Percentiles rank a stretch among this genome's conserved stretches.
Evolutionary conservation across 805 yeast genomes (phyloP).

Genomic region (Candida odintsovae): DNA sequence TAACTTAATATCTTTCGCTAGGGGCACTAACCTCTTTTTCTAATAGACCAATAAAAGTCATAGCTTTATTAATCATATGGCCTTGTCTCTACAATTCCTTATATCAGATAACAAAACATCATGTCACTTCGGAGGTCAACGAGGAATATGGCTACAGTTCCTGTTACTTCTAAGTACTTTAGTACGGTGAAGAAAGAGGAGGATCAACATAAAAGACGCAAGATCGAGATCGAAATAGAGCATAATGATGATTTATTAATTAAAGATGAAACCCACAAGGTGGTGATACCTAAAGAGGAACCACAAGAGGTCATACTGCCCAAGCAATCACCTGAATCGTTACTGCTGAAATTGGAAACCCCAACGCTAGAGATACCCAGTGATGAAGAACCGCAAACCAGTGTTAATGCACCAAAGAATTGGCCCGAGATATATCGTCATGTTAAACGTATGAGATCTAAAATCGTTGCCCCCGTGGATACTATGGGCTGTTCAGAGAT

Average conservation of each 20-base stretch:
- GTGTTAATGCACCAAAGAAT: conserved; percentile 31
- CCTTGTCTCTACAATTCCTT: not conserved
- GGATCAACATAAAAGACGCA: not conserved
- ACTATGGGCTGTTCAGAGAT: conserved; percentile 74
- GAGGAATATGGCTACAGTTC: not conserved
- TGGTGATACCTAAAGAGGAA: not conserved
- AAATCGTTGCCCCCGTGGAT: conserved; percentile 79
- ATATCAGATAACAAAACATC: too few relatives aligned
- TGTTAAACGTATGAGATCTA: conserved; percentile 60
- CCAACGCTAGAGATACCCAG: not conserved
- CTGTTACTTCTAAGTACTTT: not conserved
- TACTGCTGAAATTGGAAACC: not conserved
- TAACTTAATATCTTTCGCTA: too few relatives aligned
- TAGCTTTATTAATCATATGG: not conserved
- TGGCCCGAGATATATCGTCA: conserved; percentile 54
- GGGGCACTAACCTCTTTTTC: too few relatives aligned
- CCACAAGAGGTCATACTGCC: not conserved
- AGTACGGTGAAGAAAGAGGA: not conserved
- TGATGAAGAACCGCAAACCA: not conserved
- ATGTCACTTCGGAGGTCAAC: not conserved
- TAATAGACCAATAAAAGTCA: too few relatives aligned
- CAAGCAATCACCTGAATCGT: not conserved
- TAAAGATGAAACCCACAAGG: not conserved
- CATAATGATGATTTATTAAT: not conserved
- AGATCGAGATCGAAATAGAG: not conserved